These are phyloP conservation scores for Aureobasidium melanogenum DNA, from an alignment of 2,329 filamentous ascomycete species.

Conservation along the genomic window DNA sequence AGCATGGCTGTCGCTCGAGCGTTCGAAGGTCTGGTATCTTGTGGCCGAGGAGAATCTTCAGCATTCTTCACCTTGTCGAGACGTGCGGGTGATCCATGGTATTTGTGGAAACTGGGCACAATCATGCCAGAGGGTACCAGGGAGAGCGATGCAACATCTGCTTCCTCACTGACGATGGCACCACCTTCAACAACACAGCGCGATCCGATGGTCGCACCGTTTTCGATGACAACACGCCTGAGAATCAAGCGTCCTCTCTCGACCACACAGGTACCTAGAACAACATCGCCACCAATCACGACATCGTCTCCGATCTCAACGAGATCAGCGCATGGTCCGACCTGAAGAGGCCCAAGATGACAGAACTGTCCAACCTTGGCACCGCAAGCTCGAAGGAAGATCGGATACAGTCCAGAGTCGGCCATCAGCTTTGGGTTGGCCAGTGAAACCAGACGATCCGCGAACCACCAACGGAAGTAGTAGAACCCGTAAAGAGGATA, in stretches of 20 bases:
- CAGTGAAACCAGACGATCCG: neutral
- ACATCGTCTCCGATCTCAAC: neutral
- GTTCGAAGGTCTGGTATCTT: neutral
- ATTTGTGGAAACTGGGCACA: neutral
- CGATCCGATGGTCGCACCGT: neutral
- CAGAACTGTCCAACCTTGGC: neutral
- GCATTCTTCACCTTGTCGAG: neutral
- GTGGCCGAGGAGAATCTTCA: neutral
- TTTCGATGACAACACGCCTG: neutral
- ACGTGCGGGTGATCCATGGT: neutral
- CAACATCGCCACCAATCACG: conserved; percentile 1
- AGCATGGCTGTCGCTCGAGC: neutral
- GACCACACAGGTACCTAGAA: neutral
- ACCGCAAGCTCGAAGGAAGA: neutral
- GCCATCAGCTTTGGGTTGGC: neutral
- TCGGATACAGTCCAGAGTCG: neutral
- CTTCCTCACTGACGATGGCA: neutral
- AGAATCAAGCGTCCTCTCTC: neutral
- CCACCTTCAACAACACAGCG: neutral
- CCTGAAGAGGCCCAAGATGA: neutral
- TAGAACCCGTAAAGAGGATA: neutral
- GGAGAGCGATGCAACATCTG: neutral
- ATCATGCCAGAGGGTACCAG: neutral
- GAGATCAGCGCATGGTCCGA: neutral
- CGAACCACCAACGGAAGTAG: neutral